A percentile compares a stretch with the other conserved stretches of the same genome.
Evolutionary conservation across 1,284 basidiomycete species (phyloP).

Genomic region (Coniferiporia weirii): DNA sequence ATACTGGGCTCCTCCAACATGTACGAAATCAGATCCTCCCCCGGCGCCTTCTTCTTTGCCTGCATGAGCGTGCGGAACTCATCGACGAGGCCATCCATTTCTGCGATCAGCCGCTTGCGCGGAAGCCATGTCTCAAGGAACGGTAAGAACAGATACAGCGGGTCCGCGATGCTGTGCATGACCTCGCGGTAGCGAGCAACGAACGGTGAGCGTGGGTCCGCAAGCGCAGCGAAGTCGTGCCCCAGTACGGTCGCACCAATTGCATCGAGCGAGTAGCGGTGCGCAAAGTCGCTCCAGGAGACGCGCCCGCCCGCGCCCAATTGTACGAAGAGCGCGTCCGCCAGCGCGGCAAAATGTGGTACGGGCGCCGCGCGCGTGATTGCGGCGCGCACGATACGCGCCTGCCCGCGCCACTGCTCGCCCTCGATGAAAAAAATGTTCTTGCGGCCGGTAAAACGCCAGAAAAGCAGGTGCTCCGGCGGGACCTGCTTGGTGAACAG

Average conservation of each 20-base stretch:
- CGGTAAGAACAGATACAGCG: conserved; percentile 29
- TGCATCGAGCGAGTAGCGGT: conserved; percentile 28
- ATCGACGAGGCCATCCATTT: conserved; percentile 26
- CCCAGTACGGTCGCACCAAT: conserved; percentile 31
- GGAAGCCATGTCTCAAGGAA: conserved; percentile 28
- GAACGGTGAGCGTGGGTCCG: conserved; percentile 26
- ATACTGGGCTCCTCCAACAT: conserved; percentile 29
- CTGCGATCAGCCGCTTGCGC: conserved; percentile 21
- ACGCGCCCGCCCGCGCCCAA: conserved; percentile 23
- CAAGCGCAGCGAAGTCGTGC: conserved; percentile 32
- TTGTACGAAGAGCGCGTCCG: conserved; percentile 23
- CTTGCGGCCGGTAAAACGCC: conserved; percentile 27
- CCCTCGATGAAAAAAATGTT: conserved; percentile 29
- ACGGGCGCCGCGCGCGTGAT: conserved; percentile 27
- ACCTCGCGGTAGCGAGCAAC: conserved; percentile 29
- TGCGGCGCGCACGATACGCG: conserved; percentile 25
- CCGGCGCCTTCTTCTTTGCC: conserved; percentile 26
- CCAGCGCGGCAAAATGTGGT: conserved; percentile 24
- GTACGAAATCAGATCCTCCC: conserved; percentile 30
- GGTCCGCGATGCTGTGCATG: conserved; percentile 29
- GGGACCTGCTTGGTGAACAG: conserved; percentile 27
- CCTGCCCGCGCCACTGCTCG: conserved; percentile 28
- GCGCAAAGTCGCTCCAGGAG: conserved; percentile 27
- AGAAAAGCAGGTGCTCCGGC: conserved; percentile 25
- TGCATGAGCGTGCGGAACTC: conserved; percentile 24